Percentiles rank a stretch among this genome's conserved stretches.
phyloP scores from a whole-genome alignment of 306 rosid genomes.

The Erythrophleum fordii region DNA sequence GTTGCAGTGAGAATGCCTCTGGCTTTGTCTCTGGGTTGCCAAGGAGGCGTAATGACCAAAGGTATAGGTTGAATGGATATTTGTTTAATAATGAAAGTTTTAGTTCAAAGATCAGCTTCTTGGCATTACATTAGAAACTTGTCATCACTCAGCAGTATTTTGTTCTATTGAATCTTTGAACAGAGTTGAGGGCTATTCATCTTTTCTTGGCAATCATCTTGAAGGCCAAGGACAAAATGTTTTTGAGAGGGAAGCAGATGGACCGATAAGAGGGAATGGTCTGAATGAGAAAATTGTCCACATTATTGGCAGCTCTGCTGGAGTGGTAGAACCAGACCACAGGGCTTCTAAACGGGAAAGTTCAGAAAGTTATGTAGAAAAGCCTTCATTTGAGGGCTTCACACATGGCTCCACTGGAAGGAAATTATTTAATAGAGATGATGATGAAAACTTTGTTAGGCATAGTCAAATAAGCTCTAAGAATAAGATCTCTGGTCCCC shows the following conservation, averaged over 20 bases:
- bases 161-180: slow-evolving; percentile 36
- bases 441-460: slow-evolving; percentile 58
- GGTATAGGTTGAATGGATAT: slow-evolving; percentile 41
- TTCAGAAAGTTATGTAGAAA: slow-evolving; percentile 38
- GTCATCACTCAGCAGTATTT: slow-evolving; percentile 17
- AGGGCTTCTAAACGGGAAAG: slow-evolving; percentile 34
- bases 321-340: slow-evolving; percentile 35
- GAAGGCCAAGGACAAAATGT: slow-evolving; percentile 58
- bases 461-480: slow-evolving; percentile 42
- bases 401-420: slow-evolving; percentile 22
- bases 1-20: slow-evolving; percentile 45
- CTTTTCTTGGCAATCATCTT: slow-evolving; percentile 36
- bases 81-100: slow-evolving; percentile 30
- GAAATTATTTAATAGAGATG: slow-evolving; percentile 58
- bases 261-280: slow-evolving; percentile 27
- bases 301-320: slow-evolving; percentile 35
- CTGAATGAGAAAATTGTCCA: slow-evolving; percentile 36
- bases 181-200: slow-evolving; percentile 40
- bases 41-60: slow-evolving; percentile 48
- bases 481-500: slow-evolving; percentile 37
- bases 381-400: slow-evolving; percentile 31
- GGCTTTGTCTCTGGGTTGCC: slow-evolving; percentile 33
- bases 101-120: slow-evolving; percentile 20
- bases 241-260: slow-evolving; percentile 49
- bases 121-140: slow-evolving; percentile 40